phyloP scores from a whole-genome alignment of 1,284 basidiomycete species.

The Tylopilus sp. region DNA sequence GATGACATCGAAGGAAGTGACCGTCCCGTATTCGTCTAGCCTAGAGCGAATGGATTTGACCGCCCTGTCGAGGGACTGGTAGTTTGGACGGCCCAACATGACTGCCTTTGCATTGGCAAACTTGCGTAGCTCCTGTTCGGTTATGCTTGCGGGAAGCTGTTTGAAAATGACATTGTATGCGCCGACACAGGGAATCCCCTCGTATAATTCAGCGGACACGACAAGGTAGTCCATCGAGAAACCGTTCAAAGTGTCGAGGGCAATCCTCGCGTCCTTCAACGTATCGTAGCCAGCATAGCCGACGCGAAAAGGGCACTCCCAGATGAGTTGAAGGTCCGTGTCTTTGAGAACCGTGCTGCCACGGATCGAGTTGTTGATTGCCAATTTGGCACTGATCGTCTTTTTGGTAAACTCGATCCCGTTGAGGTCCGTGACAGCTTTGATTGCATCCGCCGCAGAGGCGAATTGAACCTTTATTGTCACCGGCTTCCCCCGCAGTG shows the following conservation, averaged over 20 bases:
- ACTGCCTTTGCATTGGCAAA: conserved; percentile 50
- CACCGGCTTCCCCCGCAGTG: conserved; percentile 20
- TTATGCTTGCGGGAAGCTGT: conserved; percentile 49
- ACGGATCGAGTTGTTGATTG: conserved; percentile 31
- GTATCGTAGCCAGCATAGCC: conserved; percentile 61
- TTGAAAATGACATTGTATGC: conserved; percentile 55
- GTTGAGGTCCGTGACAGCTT: conserved; percentile 50
- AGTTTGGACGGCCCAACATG: conserved; percentile 53
- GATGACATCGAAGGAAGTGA: conserved; percentile 45
- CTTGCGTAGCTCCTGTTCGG: conserved; percentile 41
- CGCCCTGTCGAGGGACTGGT: conserved; percentile 42
- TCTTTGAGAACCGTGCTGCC: conserved; percentile 25
- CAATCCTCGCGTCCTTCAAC: conserved; percentile 46
- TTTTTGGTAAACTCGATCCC: conserved; percentile 40
- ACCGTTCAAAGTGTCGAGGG: conserved; percentile 41
- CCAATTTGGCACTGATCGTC: conserved; percentile 35
- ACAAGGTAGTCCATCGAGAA: conserved; percentile 38
- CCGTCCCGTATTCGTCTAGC: conserved; percentile 41
- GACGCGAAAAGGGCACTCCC: conserved; percentile 50
- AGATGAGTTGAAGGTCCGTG: conserved; percentile 46
- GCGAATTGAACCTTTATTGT: conserved; percentile 47
- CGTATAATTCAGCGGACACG: conserved; percentile 48
- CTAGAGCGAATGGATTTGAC: conserved; percentile 41
- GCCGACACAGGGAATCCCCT: conserved; percentile 56
- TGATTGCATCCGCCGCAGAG: conserved; percentile 45